Percentiles rank a stretch among this genome's conserved stretches.
Conservation (phyloP, 441 rosid genomes). For the Bruguiera hainesii region DNA sequence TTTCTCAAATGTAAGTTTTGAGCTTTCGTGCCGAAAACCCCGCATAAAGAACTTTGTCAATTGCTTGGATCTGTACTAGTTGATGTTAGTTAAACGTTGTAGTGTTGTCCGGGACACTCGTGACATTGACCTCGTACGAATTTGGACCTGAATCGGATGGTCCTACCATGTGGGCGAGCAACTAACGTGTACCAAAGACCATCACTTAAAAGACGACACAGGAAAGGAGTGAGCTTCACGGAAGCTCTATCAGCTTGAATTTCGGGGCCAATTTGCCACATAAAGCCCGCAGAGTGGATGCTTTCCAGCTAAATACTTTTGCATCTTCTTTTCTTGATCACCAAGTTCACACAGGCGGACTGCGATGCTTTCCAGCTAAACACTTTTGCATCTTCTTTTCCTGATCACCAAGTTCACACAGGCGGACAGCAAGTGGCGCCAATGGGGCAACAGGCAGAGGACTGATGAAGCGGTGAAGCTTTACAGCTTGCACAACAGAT, state of each 20-base stretch:
- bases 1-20: not conserved
- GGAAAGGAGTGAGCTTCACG: not conserved
- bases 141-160: not conserved
- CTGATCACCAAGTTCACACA: no score
- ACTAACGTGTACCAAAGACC: not conserved
- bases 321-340: not conserved
- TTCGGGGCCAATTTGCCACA: no score
- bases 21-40: not conserved
- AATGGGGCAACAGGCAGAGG: no score
- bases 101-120: not conserved
- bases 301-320: not conserved
- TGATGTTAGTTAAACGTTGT: not conserved
- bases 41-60: not conserved
- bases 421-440: no score
- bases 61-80: not conserved
- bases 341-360: no score
- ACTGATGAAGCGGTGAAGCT: no score
- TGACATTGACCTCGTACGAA: not conserved
- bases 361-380: not conserved
- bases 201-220: not conserved
- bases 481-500: no score
- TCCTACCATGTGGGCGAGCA: slow-evolving; percentile 20
- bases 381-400: not conserved
- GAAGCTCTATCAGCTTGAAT: not conserved
- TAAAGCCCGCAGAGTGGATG: not conserved